Conservation (phyloP, 2,329 filamentous ascomycete genomes). For the Cladosporium phlei region DNA sequence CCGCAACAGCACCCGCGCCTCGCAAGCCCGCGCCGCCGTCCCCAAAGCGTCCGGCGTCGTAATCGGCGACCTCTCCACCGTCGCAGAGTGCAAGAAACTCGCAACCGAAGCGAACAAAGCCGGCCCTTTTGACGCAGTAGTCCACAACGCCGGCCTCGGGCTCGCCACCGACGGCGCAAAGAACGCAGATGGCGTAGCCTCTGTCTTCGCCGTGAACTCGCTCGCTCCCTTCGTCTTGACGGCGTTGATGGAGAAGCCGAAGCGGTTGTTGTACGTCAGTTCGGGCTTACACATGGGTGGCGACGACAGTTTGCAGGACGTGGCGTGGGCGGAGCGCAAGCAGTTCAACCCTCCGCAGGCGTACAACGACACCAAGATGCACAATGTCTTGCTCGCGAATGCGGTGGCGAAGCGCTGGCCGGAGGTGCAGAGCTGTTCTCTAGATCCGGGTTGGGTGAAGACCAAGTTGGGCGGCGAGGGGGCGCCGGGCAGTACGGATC, state of each 20-base stretch:
- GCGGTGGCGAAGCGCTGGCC: slow-evolving; percentile 47
- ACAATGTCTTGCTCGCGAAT: slow-evolving; percentile 53
- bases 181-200: slow-evolving; percentile 45
- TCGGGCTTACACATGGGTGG: slow-evolving; percentile 49
- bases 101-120: slow-evolving; percentile 48
- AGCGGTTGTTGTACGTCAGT: slow-evolving; percentile 50
- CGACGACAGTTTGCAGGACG: slow-evolving; percentile 38
- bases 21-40: slow-evolving; percentile 44
- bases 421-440: slow-evolving; percentile 42
- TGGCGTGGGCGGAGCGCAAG: slow-evolving; percentile 36
- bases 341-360: slow-evolving; percentile 35
- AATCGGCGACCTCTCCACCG: slow-evolving; percentile 49
- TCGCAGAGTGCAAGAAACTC: slow-evolving; percentile 48
- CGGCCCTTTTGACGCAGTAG: slow-evolving; percentile 50
- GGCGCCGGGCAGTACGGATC: slow-evolving; percentile 46
- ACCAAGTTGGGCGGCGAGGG: slow-evolving; percentile 40
- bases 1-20: slow-evolving; percentile 51
- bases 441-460: slow-evolving; percentile 46
- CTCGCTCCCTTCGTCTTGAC: slow-evolving; percentile 56
- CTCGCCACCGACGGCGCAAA: slow-evolving; percentile 41
- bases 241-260: slow-evolving; percentile 46
- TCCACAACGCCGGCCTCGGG: slow-evolving; percentile 54
- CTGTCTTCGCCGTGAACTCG: slow-evolving; percentile 53
- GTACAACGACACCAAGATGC: slow-evolving; percentile 54
- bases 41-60: slow-evolving; percentile 50